Conservation (phyloP, 1,139 yeast genomes). For the Cylindricascospora bacillispora region DNA sequence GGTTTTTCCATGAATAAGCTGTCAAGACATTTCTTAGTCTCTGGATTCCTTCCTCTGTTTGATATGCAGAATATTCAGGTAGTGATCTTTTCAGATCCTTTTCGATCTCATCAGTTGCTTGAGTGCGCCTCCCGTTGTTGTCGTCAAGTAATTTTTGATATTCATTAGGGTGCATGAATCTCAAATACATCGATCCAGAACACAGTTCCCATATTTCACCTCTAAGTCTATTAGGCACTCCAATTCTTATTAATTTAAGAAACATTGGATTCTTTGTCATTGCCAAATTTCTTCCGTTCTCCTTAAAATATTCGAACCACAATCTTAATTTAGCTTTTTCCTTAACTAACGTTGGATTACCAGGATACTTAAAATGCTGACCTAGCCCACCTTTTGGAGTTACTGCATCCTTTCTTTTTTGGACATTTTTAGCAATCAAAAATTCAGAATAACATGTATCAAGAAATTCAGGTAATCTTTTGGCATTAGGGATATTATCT, state of each 20-base stretch:
- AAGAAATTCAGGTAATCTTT: slow-evolving; percentile 50
- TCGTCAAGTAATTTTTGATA: slow-evolving; percentile 47
- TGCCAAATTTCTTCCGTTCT: slow-evolving; percentile 76
- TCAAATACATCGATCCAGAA: slow-evolving; percentile 69
- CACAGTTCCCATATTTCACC: slow-evolving; percentile 96
- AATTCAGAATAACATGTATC: slow-evolving; percentile 78
- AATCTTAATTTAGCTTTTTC: slow-evolving; percentile 80
- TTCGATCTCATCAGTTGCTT: slow-evolving; percentile 92
- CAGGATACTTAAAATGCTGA: slow-evolving; percentile 72
- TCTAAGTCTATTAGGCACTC: slow-evolving; percentile 80
- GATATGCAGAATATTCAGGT: slow-evolving; percentile 95
- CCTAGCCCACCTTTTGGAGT: slow-evolving; percentile 83
- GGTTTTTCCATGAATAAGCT: slow-evolving; percentile 94
- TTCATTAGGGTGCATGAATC: slow-evolving; percentile 50
- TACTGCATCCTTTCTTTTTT: slow-evolving; percentile 30
- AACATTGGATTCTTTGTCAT: slow-evolving; percentile 64
- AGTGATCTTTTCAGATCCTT: slow-evolving; percentile 87
- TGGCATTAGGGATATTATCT: slow-evolving; percentile 52
- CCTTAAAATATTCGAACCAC: slow-evolving; percentile 84
- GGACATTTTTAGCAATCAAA: slow-evolving; percentile 46
- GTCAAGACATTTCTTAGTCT: slow-evolving; percentile 78
- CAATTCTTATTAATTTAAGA: slow-evolving; percentile 73
- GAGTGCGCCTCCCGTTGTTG: slow-evolving; percentile 50
- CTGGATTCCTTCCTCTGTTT: slow-evolving; percentile 69
- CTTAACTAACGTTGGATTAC: slow-evolving; percentile 61